Conservation (phyloP, 2,329 filamentous ascomycete genomes). For the Fusarium verrucosum region DNA sequence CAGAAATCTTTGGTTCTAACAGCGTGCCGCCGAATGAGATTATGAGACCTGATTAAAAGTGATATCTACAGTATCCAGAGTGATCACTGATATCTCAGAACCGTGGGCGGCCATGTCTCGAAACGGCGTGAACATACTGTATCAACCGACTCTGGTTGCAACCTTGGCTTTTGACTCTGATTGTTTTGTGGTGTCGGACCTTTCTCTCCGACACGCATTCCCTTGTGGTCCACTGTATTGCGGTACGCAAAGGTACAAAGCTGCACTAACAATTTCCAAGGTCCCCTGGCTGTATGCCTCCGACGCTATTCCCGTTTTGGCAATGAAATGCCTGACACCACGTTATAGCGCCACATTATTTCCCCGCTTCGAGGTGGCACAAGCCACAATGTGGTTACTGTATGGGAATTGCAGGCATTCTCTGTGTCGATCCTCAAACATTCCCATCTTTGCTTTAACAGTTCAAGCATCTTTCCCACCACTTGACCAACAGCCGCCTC, state of each 20-base stretch:
- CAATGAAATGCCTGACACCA: neutral
- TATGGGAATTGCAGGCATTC: slow-evolving; percentile 23
- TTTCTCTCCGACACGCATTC: slow-evolving; percentile 29
- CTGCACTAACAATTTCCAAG: slow-evolving; percentile 30
- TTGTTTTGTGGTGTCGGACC: slow-evolving; percentile 20
- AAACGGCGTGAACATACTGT: neutral
- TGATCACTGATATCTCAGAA: neutral
- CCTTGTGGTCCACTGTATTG: neutral
- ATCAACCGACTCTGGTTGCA: neutral
- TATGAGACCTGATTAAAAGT: slow-evolving; percentile 13
- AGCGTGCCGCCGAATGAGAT: neutral
- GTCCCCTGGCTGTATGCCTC: slow-evolving; percentile 3
- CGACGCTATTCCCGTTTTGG: slow-evolving; percentile 2
- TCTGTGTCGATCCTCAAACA: slow-evolving; percentile 19
- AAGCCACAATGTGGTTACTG: slow-evolving; percentile 28
- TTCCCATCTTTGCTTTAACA: slow-evolving; percentile 28
- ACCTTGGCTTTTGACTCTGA: neutral
- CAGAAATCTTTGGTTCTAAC: too few relatives aligned
- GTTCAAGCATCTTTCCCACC: neutral
- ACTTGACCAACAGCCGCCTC: slow-evolving; percentile 1
- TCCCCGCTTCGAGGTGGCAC: neutral
- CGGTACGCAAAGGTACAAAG: slow-evolving; percentile 31
- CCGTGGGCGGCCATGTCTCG: neutral
- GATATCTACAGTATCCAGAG: slow-evolving; percentile 1
- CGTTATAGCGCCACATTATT: slow-evolving; percentile 11